Base-by-base conservation (phyloP, 139 green algal genomes). In the Chlorella sorokiniana region DNA sequence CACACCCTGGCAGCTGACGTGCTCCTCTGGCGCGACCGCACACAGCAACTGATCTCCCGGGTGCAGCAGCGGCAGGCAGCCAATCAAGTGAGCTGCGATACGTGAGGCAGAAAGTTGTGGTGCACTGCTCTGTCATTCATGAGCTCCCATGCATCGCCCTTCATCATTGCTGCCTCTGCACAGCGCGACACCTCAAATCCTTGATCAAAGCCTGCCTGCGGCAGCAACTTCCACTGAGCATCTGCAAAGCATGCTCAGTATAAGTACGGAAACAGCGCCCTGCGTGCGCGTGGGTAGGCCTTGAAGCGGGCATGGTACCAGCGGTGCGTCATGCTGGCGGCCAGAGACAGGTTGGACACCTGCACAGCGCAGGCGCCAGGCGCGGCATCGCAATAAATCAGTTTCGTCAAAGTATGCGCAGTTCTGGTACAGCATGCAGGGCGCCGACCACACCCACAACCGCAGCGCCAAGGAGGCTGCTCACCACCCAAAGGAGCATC, bases 281-380 rank as follows among this genome's bases (percentile, higher is more conserved):
- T 74, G 0, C 90, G 76, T 0, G 76, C 2, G 20, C n/a, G 38
- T 0, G 91, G 91, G 83, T 94, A 94, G 20, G 63, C 25, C 11
- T 88, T 72, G 37, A 95, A 94, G n/a, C 69, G 67, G 29, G 45
- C 35, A 1, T 64, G 74, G 87, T 96, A 96, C 89, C 89, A 95
- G 1, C 31, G 64, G 71, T 94, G 92, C 8, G 87, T 94, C 71
- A 85, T 77, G 7, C 72, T 48, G 0, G 88, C 93, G 11, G 91
- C 92, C 31, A 97, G 79, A 22, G 89, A 73, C 51, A 97, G 81
- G 73, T 96, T 97, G 3, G 91, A 41, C 27, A 90, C 77, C 92
- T 96, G 88, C 68, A 84, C 45, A 22, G 45, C 11, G 71, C 20
- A 48, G 5, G 61, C 71, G 45, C 35, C 20, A 41, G 10, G 20